Evolutionary conservation across 73 alveolate genomes (phyloP).

Genomic region (Halteria grandinella): DNA sequence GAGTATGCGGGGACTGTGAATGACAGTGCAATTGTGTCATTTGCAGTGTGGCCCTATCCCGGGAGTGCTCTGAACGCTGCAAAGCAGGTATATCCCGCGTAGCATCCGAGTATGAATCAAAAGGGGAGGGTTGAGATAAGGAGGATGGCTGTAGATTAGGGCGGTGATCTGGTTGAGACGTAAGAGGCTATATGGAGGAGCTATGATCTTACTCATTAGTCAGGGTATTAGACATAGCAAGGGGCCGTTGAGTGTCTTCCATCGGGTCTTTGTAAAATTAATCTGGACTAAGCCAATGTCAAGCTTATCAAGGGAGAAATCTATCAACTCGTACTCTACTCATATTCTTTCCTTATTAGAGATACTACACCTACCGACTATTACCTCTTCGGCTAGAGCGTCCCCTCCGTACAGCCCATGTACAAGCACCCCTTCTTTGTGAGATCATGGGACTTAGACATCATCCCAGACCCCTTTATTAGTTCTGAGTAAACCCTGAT

Average conservation of each 20-base stretch:
- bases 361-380: not conserved
- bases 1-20: conserved; percentile 45
- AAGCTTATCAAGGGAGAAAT: conserved; percentile 34
- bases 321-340: conserved; percentile 12
- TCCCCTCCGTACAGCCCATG: not conserved
- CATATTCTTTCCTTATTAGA: conserved; percentile 5
- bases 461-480: conserved; percentile 4
- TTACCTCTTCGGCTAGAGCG: conserved; percentile 32
- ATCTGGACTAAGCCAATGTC: no score
- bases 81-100: conserved; percentile 20
- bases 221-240: no score
- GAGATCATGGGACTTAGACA: conserved; percentile 23
- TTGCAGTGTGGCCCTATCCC: conserved; percentile 39
- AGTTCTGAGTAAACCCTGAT: conserved; percentile 3
- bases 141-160: conserved; percentile 39
- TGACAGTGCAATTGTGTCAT: not conserved
- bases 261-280: no score
- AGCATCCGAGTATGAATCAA: conserved; percentile 2
- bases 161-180: conserved; percentile 7
- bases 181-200: not conserved
- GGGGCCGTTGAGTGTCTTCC: no score
- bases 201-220: conserved; percentile 20
- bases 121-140: conserved; percentile 30
- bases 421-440: conserved; percentile 44
- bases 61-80: not conserved